Evolutionary conservation across 768 basidiomycete genomes (phyloP), one percentile per base, ranked within the genome.

Genomic region (Lactarius tabidus): DNA sequence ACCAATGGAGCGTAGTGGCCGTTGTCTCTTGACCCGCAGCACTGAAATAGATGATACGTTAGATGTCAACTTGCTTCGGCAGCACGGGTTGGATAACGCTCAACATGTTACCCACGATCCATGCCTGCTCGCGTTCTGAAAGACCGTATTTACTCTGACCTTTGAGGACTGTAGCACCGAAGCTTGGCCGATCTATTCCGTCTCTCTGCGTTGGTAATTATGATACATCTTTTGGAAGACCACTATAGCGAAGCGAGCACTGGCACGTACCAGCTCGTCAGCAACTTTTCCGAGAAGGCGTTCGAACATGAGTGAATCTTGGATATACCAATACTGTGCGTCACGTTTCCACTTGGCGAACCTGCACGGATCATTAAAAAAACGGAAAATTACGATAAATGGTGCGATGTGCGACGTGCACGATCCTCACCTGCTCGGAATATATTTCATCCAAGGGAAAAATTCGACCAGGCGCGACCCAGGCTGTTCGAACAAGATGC

Each of bases 81-180:
- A 41, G 15, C 18, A 59, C 23, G 28, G 12, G 35, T 43, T n/a
- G 7, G 18, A 48, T 8, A 29, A 62, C 68, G 31, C 35, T 66
- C 68, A 66, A 60, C 61, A 66, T 69, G 14, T 39, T 59, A 20
- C 65, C 68, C 2, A 62, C 59, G 8, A 66, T 51, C 68, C 68
- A 69, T 20, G 68, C 65, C 10, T 41, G 35, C 59, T 69, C 65
- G 12, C 62, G 51, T 12, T 59, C 57, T 17, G 65, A 63, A 4
- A 69, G 57, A 18, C 41, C 52, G 26, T 53, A 8, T 26, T 62
- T 57, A 1, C 38, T 29, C 35, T 57, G 39, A 23, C 41, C 43
- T 36, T 63, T 51, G 18, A 67, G 12, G 12, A 69, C 52, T 6
- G 52, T 38, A 6, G 60, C 57, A 9, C 53, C 36, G 28, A 69